Evolutionary conservation across 805 yeast genomes (phyloP), one percentile per base, ranked within the genome.

Genomic region (Candida railenensis): DNA sequence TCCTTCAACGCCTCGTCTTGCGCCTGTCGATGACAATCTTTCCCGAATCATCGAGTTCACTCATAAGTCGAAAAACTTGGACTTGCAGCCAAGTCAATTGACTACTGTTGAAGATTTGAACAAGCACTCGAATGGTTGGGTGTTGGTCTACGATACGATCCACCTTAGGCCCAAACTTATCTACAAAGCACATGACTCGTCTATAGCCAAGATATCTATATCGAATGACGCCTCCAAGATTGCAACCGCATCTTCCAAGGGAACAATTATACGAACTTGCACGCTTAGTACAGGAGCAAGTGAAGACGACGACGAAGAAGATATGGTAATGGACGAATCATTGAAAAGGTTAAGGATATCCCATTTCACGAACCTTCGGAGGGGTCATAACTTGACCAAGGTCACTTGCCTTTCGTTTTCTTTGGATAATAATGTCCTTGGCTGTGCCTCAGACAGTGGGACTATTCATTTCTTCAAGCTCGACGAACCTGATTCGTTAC

Each of bases 161-260:
- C 47, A 53, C 14, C 52, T 72, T 28, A 51, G 48, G 40, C 68
- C 74, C 0, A 48, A 58, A 7, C 53, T 69, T 30, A 55, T 71
- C 11, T 67, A 67, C 55, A 67, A 68, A 48, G 74, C 77, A 3
- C 77, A 73, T 47, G 63, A 69, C 40, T 61, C 73, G 1, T 53
- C 57, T 11, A 53, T 73, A 8, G 70, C 67, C 22, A 64, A 62
- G 34, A 52, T 73, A 3, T 51, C 64, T 28, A 57, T 67, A 1
- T 54, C 69, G 4, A 57, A 54, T 15, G 61, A 63, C 36, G 55
- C 58, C 40, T 37, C 46, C 14, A 56, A 56, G 16, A 63, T 73
- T 7, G 75, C 75, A 2, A 67, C 76, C 2, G 77, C 77, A 2
- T 68, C 74, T 1, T 50, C 62, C 16, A 73, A 70, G 48, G 77